Evolutionary conservation across 2,329 filamentous ascomycete species (phyloP), one percentile per base, ranked within the genome.

Genomic region (Dactylellina parvicollis): DNA sequence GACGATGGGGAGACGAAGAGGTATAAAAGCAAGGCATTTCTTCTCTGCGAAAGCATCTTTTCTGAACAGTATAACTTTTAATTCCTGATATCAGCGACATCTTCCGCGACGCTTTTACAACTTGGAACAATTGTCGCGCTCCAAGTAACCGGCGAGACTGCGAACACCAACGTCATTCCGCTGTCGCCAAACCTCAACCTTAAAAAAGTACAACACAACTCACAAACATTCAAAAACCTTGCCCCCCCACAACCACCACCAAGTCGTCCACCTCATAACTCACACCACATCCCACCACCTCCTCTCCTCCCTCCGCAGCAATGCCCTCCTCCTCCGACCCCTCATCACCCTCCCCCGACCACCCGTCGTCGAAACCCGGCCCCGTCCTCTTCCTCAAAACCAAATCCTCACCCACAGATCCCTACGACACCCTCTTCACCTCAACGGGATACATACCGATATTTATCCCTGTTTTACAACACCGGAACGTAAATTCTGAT

Each of bases 331-430:
- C 3, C 20, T 49, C 44, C 20, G 4, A 28, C 18, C 44, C 44
- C 47, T 1, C 26, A 28, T 16, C 18, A n/a, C 26, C n/a, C 9
- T 30, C 22, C 24, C 7, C 24, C 22, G 22, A 32, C 10, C 36
- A 30, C 2, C 22, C 2, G 5, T 30, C 20, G 34, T n/a, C 34
- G 12, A 8, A 30, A 10, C 34, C 32, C 10, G 42, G 28, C 10
- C 89, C 90, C 0, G 81, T 95, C 20, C 82, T 94, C 20, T 84
- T 95, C 0, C 85, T 95, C 61, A 95, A 95, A 81, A 94, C 91
- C 1, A 89, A 86, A 78, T 94, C 91, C 0, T 83, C 82, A 0
- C 90, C 91, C 0, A 84, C 82, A 46, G 91, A 95, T 79, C 85
- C 86, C 7, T 95, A 95, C 79, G 85, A 90, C 76, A 87, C 91